Evolutionary conservation across 148 eudicot species (phyloP).

Genomic region (Oxyria digyna): DNA sequence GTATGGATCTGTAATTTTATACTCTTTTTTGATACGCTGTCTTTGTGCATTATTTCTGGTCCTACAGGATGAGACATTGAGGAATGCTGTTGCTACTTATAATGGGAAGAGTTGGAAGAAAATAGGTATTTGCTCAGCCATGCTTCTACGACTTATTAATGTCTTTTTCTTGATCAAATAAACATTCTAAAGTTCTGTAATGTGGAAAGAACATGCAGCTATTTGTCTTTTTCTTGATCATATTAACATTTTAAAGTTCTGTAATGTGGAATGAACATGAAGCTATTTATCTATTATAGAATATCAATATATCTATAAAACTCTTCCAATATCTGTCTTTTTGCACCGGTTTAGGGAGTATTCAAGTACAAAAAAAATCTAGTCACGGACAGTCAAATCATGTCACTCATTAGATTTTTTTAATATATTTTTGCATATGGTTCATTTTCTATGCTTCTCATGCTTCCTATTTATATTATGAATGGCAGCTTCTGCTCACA

Average conservation of each 20-base stretch:
- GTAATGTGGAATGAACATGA: not conserved
- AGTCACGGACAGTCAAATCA: not conserved
- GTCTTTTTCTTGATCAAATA: not conserved
- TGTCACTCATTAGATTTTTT: no score
- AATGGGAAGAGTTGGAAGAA: constrained; percentile 90
- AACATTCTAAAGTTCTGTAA: not conserved
- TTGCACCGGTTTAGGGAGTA: not conserved
- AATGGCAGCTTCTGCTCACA: not conserved
- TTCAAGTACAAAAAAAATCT: not conserved
- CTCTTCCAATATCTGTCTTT: not conserved
- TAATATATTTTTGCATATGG: not conserved
- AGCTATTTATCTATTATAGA: not conserved
- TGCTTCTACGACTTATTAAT: not conserved
- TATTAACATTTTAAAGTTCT: not conserved
- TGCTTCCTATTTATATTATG: not conserved
- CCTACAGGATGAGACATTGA: constrained; percentile 66
- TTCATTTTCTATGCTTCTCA: not conserved
- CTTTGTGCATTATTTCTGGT: not conserved
- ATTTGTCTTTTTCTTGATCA: not conserved
- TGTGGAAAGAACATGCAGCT: not conserved
- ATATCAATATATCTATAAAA: not conserved
- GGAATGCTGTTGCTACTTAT: constrained; percentile 53
- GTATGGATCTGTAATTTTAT: not conserved
- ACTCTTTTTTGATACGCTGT: not conserved
- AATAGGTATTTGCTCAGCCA: constrained; percentile 36